phyloP scores from a whole-genome alignment of 768 basidiomycete species.

The Strobilomyces echinocephalus region DNA sequence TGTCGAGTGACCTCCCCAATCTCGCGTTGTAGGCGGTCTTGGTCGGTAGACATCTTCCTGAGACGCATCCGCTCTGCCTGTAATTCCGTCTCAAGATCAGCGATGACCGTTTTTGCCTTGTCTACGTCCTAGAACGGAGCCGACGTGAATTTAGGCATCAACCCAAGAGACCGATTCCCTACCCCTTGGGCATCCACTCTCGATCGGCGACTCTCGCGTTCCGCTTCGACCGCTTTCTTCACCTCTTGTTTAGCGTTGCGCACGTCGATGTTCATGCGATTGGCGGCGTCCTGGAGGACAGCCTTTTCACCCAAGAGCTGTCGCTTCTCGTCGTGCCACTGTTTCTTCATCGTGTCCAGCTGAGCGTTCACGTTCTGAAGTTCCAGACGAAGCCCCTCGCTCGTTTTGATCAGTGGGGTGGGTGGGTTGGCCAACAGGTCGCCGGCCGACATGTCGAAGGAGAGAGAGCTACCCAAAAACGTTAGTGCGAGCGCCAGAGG shows the following conservation, averaged over 20 bases:
- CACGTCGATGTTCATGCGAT: constrained; percentile 59
- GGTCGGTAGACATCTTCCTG: constrained; percentile 58
- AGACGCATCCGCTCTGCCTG: constrained; percentile 65
- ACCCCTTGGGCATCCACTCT: constrained; percentile 54
- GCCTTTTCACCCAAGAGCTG: constrained; percentile 66
- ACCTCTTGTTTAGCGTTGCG: constrained; percentile 54
- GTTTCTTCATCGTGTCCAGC: constrained; percentile 56
- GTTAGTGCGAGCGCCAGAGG: constrained; percentile 2
- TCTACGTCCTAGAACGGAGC: constrained; percentile 56
- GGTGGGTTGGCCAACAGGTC: constrained; percentile 54
- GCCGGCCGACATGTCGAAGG: constrained; percentile 44
- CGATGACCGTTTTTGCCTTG: constrained; percentile 57
- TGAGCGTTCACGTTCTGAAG: constrained; percentile 59
- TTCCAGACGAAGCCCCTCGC: constrained; percentile 57
- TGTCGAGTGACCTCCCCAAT: constrained; percentile 60
- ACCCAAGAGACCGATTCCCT: constrained; percentile 13
- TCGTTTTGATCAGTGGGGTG: constrained; percentile 63
- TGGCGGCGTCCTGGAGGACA: constrained; percentile 65
- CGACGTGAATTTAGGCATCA: neutral
- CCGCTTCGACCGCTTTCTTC: constrained; percentile 49
- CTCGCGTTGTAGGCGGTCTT: constrained; percentile 57
- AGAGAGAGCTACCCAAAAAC: constrained; percentile 37
- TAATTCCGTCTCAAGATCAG: constrained; percentile 68
- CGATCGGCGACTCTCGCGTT: constrained; percentile 45
- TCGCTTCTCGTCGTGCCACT: constrained; percentile 67